Evolutionary conservation across 768 basidiomycete species (phyloP).

Genomic region (Boletus patriciae): DNA sequence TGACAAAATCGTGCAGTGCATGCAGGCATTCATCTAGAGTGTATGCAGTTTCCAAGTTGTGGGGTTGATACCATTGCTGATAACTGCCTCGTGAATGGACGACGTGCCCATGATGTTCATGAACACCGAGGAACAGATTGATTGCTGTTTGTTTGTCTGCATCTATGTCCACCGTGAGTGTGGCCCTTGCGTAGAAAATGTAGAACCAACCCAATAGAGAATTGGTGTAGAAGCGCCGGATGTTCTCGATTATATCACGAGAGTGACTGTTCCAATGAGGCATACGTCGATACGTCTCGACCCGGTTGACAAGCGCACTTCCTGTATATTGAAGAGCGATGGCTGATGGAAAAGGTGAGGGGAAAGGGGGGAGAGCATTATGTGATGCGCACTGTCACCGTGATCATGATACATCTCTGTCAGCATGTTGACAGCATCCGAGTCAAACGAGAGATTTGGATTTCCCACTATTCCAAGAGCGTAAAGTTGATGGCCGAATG

Average conservation of each 20-base stretch:
- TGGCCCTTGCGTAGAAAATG: not conserved
- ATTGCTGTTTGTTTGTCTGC: constrained; percentile 97
- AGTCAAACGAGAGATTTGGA: constrained; percentile 87
- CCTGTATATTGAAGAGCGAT: constrained; percentile 97
- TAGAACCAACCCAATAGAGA: constrained; percentile 68
- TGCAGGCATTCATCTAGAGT: constrained; percentile 61
- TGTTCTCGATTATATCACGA: constrained; percentile 92
- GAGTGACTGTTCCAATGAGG: constrained; percentile 98
- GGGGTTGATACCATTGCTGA: constrained; percentile 80
- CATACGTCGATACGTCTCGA: constrained; percentile 94
- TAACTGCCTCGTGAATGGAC: constrained; percentile 66
- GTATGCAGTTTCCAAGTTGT: constrained; percentile 69
- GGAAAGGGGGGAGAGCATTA: not conserved
- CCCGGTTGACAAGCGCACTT: constrained; percentile 91
- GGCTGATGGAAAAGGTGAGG: constrained; percentile 45
- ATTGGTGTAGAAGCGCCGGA: constrained; percentile 93
- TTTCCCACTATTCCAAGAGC: constrained; percentile 86
- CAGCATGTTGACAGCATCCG: constrained; percentile 93
- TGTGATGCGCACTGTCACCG: constrained; percentile 72
- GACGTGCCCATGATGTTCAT: constrained; percentile 53
- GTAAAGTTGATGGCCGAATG: constrained; percentile 91
- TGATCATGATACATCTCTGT: constrained; percentile 99
- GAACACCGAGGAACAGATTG: constrained; percentile 91
- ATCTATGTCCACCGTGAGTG: constrained; percentile 47
- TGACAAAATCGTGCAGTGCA: constrained; percentile 60